Base-by-base conservation (phyloP, 306 rosid genomes). In the Dalbergia cultrata region DNA sequence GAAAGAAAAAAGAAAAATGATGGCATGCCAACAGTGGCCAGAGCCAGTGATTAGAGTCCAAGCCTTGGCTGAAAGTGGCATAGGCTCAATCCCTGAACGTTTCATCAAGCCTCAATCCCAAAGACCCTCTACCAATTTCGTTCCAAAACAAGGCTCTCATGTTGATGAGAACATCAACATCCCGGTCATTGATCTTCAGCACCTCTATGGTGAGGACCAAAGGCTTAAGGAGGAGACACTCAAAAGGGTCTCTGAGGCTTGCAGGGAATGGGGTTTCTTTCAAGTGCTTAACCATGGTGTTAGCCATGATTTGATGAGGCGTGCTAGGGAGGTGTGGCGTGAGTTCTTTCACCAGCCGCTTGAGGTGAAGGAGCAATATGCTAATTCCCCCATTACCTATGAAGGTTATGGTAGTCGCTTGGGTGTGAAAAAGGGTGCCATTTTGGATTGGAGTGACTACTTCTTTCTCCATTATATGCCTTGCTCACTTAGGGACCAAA, bases 401-500 rank as follows among this genome's bases (percentile, higher is more conserved):
- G 98, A 94, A 61, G 98, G 98, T 1, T 94, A 91, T 67, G 98
- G 98, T 0, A 94, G 98, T 19, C 83, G 98, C 0, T 76, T 91
- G 43, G 98, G 98, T 0, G 87, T 94, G 0, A 80, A 92, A 76
- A 94, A 94, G 13, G 98, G 85, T n/a, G 98, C 97, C 22, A 67
- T 84, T 80, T 74, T 94, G 81, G 98, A 94, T 81, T 94, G 98
- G 98, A 92, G 97, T 82, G 98, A 94, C 47, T 94, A 92, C 68
- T 94, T 86, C 79, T 94, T 94, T 71, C 90, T 94, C 18, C 82
- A 94, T 72, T 90, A 57, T 44, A 54, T 85, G 92, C 98, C 98
- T 67, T 35, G 26, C 33, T 73, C 85, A 0, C 80, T 87, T 63
- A 84, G 90, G 77, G 87, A 89, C 50, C 87, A 78, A 14, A 22